A percentile compares a stretch with the other conserved stretches of the same genome.
Conservation (phyloP, 148 eudicot species). For the Arbutus unedo region DNA sequence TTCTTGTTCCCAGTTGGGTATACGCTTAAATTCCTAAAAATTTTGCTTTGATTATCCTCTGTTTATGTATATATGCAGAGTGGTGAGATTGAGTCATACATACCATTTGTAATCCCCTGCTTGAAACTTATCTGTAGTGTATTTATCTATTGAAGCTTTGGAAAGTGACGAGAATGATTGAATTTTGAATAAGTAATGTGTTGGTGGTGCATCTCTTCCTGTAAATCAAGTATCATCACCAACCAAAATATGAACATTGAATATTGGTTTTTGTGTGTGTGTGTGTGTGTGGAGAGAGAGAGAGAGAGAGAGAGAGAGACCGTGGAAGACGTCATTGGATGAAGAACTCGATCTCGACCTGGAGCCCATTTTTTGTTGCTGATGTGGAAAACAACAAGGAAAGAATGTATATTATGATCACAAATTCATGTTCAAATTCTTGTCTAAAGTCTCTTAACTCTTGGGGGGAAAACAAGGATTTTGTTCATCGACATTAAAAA, state of each 20-base stretch:
- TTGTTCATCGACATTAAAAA: neutral
- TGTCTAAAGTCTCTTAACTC: neutral
- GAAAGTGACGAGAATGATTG: conserved; percentile 10
- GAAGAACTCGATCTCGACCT: neutral
- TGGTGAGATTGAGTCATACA: too few relatives aligned
- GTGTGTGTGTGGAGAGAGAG: too few relatives aligned
- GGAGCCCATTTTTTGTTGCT: neutral
- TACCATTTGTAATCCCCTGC: conserved; percentile 28
- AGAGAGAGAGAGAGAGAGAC: neutral
- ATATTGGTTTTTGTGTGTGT: too few relatives aligned
- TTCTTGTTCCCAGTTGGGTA: conserved; percentile 23
- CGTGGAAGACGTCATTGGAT: neutral
- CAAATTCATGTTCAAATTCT: neutral
- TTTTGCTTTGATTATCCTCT: neutral
- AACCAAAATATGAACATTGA: neutral
- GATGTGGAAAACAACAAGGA: neutral
- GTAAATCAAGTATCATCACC: neutral
- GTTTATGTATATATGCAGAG: too few relatives aligned
- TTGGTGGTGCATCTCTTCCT: conserved; percentile 23
- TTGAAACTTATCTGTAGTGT: conserved; percentile 25
- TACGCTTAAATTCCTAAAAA: conserved; percentile 19
- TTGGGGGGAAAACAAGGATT: neutral
- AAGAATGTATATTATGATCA: neutral
- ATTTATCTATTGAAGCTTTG: conserved; percentile 20
- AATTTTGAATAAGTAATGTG: conserved; percentile 21